Evolutionary conservation across 768 basidiomycete species (phyloP), one percentile per base, ranked within the genome.

Genomic region (Xanthoconium purpureum): DNA sequence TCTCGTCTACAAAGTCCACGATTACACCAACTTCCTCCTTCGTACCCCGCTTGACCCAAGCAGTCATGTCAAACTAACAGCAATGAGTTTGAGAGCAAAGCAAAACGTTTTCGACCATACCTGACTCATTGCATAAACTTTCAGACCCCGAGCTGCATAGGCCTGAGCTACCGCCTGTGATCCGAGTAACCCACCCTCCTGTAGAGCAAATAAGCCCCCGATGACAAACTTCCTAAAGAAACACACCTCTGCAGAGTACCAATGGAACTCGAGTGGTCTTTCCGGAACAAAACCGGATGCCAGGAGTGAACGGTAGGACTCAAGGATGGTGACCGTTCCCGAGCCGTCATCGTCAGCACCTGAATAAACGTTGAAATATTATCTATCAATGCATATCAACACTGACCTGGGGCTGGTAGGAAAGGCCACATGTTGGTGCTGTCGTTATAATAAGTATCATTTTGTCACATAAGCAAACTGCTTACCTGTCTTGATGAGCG

Each of bases 1-100:
- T 71, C 20, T 77, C 70, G 67, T 96, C 88, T 18, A 88, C 87
- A 65, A 77, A 94, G 73, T 97, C 94, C 39, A 82, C 85, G 66
- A 96, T 91, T 50, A 96, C 80, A 43, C 89, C 89, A 57, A 95
- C 87, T 76, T 83, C 83, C 72, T 91, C 89, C 64, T 76, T 73
- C 39, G 86, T 85, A 36, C 89, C 91, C 66, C 72, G 73, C 80
- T 93, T 93, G 58, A 96, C 90, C 93, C 93, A 97, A 53, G 91
- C 91, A 20, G 91, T 94, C 91, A 93, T 93, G 69, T 93, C 91
- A 66, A 88, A 90, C 89, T 91, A 65, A 70, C 72, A 52, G 73
- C 70, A n/a, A 64, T 73, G 39, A 66, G 67, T 0, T 24, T 64
- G 67, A 47, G 59, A 50, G 5, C 14, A 0, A 8, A 10, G 43